phyloP scores from a whole-genome alignment of 768 basidiomycete genomes.

The Trametes elegans region DNA sequence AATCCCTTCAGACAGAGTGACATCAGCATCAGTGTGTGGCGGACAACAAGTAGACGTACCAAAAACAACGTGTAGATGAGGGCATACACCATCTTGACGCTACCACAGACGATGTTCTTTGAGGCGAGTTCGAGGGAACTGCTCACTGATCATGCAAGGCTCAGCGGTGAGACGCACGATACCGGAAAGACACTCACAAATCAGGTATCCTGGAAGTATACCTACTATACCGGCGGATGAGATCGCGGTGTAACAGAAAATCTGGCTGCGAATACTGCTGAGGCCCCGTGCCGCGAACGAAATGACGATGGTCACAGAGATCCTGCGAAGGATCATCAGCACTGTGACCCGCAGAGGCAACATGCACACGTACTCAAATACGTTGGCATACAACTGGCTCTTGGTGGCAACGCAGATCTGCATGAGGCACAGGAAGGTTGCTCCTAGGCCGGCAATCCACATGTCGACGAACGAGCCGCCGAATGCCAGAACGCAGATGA shows the following conservation, averaged over 20 bases:
- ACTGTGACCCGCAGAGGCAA: neutral
- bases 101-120: slow-evolving; percentile 81
- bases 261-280: slow-evolving; percentile 69
- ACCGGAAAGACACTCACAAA: slow-evolving; percentile 47
- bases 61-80: slow-evolving; percentile 83
- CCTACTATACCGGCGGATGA: slow-evolving; percentile 86
- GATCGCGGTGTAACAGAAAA: slow-evolving; percentile 91
- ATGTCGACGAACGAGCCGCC: slow-evolving; percentile 84
- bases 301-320: slow-evolving; percentile 77
- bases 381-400: slow-evolving; percentile 82
- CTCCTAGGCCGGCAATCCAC: slow-evolving; percentile 74
- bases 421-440: slow-evolving; percentile 63
- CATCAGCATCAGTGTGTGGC: neutral
- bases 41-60: slow-evolving; percentile 11
- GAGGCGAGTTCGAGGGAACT: slow-evolving; percentile 83
- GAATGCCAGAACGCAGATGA: slow-evolving; percentile 85
- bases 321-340: slow-evolving; percentile 42
- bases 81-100: slow-evolving; percentile 88
- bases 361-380: slow-evolving; percentile 77
- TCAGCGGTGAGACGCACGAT: neutral
- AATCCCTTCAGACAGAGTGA: slow-evolving; percentile 51
- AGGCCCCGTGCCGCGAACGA: slow-evolving; percentile 81
- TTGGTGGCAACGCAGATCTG: slow-evolving; percentile 74
- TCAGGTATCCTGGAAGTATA: slow-evolving; percentile 87
- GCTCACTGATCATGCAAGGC: slow-evolving; percentile 52